These are phyloP conservation scores for Lachnellula arida DNA, from an alignment of 2,329 filamentous ascomycete species.

Conservation along the genomic window DNA sequence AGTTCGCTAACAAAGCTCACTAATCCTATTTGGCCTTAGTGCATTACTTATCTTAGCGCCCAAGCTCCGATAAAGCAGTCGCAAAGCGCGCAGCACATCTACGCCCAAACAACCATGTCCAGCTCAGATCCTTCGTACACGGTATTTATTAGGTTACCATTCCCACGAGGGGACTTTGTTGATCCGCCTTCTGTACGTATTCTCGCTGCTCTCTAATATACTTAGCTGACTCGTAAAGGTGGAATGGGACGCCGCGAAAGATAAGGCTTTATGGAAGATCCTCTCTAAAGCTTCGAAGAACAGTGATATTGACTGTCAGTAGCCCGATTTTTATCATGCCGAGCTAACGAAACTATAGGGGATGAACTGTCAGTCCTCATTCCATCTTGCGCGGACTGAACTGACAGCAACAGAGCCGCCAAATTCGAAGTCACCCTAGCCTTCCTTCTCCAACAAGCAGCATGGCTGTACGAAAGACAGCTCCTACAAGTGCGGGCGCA, in stretches of 20 bases:
- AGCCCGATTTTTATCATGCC: background rate
- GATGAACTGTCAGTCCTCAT: slow-evolving; percentile 60
- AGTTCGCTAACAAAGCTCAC: too few species aligned
- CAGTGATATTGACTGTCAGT: slow-evolving; percentile 77
- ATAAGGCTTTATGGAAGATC: slow-evolving; percentile 84
- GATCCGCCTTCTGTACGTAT: slow-evolving; percentile 76
- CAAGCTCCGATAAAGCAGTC: background rate
- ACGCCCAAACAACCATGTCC: slow-evolving; percentile 22
- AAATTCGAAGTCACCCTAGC: slow-evolving; percentile 80
- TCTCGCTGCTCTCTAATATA: background rate
- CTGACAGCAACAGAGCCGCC: slow-evolving; percentile 49
- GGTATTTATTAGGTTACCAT: slow-evolving; percentile 85
- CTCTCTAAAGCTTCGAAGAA: slow-evolving; percentile 76
- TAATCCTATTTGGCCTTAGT: too few species aligned
- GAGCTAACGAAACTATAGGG: slow-evolving; percentile 48
- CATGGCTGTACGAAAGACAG: slow-evolving; percentile 89
- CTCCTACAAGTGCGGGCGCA: slow-evolving; percentile 85
- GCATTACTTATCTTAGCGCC: background rate
- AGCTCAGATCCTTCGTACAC: slow-evolving; percentile 43
- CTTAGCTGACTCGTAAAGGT: slow-evolving; percentile 48
- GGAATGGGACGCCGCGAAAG: slow-evolving; percentile 83
- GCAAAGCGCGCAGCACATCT: background rate
- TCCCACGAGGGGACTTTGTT: slow-evolving; percentile 78
- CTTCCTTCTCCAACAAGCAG: slow-evolving; percentile 88
- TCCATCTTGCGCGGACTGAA: background rate